Conservation (phyloP, 352 stramenopile species). For the Globisporangium barbulae region DNA sequence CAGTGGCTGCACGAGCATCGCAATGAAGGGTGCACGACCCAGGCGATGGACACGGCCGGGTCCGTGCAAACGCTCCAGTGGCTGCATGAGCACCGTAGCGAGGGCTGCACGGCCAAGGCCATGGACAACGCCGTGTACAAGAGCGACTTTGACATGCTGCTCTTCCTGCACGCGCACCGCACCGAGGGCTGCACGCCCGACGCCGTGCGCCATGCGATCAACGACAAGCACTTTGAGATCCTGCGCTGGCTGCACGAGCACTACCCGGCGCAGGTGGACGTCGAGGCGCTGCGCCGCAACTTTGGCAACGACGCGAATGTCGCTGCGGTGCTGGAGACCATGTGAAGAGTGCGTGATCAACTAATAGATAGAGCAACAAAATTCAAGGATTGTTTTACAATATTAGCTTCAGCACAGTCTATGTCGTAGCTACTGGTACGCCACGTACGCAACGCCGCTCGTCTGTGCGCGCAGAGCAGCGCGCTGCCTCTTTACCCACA, state of each 20-base stretch:
- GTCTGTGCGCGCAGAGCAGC: conserved; percentile 8
- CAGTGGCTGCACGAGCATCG: conserved; percentile 24
- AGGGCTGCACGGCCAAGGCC: conserved; percentile 21
- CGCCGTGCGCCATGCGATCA: conserved; percentile 10
- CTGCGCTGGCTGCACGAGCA: conserved; percentile 12
- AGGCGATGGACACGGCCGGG: conserved; percentile 23
- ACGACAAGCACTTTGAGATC: conserved; percentile 15
- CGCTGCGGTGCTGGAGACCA: conserved; percentile 2
- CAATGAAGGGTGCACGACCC: conserved; percentile 16
- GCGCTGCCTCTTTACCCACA: conserved; percentile 19
- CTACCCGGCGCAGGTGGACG: neutral
- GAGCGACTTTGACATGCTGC: conserved; percentile 24
- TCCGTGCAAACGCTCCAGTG: conserved; percentile 15
- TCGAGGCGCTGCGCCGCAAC: neutral
- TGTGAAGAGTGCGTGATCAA: neutral
- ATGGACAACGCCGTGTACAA: conserved; percentile 28
- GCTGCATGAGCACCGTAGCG: conserved; percentile 17
- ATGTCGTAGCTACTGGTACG: neutral
- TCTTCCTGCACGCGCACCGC: conserved; percentile 20
- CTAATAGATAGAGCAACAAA: neutral
- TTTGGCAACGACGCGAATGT: conserved; percentile 1
- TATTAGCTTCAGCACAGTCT: neutral
- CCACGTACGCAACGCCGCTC: conserved; percentile 16
- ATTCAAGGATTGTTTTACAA: neutral
- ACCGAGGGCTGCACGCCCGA: conserved; percentile 8